Evolutionary conservation across 2,329 filamentous ascomycete species (phyloP).

Genomic region (Cladosporium sp.): DNA sequence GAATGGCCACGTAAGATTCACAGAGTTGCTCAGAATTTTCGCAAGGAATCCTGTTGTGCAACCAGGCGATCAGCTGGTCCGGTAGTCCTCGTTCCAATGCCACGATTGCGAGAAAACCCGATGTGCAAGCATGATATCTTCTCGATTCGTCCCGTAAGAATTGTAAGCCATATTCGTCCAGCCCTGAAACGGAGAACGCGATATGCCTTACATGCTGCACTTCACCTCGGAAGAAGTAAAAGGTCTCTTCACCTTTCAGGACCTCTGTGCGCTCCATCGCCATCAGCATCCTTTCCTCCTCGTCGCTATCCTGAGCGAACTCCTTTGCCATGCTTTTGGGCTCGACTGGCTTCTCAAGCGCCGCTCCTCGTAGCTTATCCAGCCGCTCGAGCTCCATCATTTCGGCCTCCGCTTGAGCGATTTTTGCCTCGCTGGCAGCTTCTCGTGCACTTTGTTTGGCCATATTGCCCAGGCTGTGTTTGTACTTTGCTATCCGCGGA

Average conservation of each 20-base stretch:
- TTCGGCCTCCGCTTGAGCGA: conserved; percentile 22
- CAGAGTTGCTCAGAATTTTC: conserved; percentile 33
- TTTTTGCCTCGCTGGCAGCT: conserved; percentile 21
- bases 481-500: conserved; percentile 20
- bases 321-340: conserved; percentile 38
- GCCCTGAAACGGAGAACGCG: background rate
- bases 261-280: conserved; percentile 61
- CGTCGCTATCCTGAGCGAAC: conserved; percentile 31
- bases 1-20: conserved; percentile 30
- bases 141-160: conserved; percentile 27
- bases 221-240: conserved; percentile 52
- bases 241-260: conserved; percentile 48
- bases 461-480: conserved; percentile 27
- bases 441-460: conserved; percentile 24
- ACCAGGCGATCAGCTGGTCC: conserved; percentile 38
- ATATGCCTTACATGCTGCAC: background rate
- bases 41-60: conserved; percentile 34
- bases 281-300: conserved; percentile 49
- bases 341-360: conserved; percentile 14
- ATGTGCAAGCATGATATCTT: conserved; percentile 38
- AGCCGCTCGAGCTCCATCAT: conserved; percentile 15
- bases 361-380: conserved; percentile 15
- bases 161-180: background rate
- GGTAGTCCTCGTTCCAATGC: conserved; percentile 36
- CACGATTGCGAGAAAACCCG: conserved; percentile 39